A percentile compares a stretch with the other conserved stretches of the same genome.
phyloP scores from a whole-genome alignment of 2,329 filamentous ascomycete genomes.

The Beauveria australis region DNA sequence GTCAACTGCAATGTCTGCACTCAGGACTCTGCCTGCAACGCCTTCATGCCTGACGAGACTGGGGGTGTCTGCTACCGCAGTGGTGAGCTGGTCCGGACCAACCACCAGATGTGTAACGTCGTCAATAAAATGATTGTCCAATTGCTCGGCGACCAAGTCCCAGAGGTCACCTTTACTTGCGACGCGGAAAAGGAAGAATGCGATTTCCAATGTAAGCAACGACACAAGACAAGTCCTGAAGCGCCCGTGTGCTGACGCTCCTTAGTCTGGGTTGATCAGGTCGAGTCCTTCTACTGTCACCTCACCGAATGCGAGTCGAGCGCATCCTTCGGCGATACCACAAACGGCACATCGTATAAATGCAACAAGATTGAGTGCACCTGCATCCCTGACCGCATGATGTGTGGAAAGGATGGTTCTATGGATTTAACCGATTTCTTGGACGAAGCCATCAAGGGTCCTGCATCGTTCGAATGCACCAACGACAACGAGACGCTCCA shows the following conservation, averaged over 20 bases:
- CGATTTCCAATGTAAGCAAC: constrained; percentile 82
- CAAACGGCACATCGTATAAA: constrained; percentile 76
- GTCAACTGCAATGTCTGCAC: constrained; percentile 98
- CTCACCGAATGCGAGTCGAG: constrained; percentile 71
- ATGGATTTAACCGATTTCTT: constrained; percentile 90
- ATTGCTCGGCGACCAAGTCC: constrained; percentile 73
- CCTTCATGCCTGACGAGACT: constrained; percentile 73
- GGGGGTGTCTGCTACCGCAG: constrained; percentile 88
- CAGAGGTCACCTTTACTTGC: constrained; percentile 92
- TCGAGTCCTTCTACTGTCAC: constrained; percentile 94
- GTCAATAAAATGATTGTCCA: constrained; percentile 91
- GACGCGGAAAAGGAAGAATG: constrained; percentile 66
- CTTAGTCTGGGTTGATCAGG: constrained; percentile 84
- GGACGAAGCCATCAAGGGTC: constrained; percentile 72
- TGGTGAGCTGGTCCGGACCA: constrained; percentile 83
- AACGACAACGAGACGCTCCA: constrained; percentile 55
- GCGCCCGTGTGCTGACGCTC: constrained; percentile 7
- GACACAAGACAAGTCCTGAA: neutral
- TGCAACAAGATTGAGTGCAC: constrained; percentile 80
- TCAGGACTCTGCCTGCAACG: constrained; percentile 73
- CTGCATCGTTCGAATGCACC: constrained; percentile 72
- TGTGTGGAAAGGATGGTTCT: constrained; percentile 85
- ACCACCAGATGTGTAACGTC: constrained; percentile 96
- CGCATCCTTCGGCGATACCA: constrained; percentile 57
- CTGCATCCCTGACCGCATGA: constrained; percentile 85